Evolutionary conservation across 352 stramenopile genomes (phyloP).

Genomic region (Achlya hypogyna): DNA sequence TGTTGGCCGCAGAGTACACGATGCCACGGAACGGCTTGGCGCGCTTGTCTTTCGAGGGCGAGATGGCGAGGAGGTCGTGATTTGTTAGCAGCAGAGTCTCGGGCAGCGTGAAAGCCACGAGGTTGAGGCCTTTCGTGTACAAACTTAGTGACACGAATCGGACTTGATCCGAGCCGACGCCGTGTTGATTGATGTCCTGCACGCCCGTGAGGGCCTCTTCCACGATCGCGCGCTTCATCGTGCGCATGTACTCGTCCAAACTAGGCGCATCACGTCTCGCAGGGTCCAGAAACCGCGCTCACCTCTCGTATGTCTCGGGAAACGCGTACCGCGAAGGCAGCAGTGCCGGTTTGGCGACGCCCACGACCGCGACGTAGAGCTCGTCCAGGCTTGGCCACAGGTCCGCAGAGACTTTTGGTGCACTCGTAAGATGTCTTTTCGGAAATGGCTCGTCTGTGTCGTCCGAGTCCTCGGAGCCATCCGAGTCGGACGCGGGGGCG

Average conservation of each 20-base stretch:
- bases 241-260: slow-evolving; percentile 43
- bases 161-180: not conserved
- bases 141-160: not conserved
- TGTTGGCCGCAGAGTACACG: slow-evolving; percentile 2
- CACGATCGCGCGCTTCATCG: slow-evolving; percentile 56
- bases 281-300: not conserved
- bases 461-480: too few relatives aligned
- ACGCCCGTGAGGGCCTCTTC: slow-evolving; percentile 57
- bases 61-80: not conserved
- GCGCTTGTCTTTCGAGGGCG: not conserved
- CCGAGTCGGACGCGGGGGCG: not conserved
- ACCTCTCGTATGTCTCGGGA: slow-evolving; percentile 36
- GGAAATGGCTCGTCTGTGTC: slow-evolving; percentile 11
- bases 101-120: not conserved
- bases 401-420: slow-evolving; percentile 27
- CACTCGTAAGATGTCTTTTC: not conserved
- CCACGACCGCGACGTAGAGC: slow-evolving; percentile 68
- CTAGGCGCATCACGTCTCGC: not conserved
- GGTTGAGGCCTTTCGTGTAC: slow-evolving; percentile 1
- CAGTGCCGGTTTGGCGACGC: slow-evolving; percentile 31
- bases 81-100: not conserved
- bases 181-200: slow-evolving; percentile 27
- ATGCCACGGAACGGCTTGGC: not conserved
- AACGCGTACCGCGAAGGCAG: slow-evolving; percentile 24
- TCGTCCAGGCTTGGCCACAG: slow-evolving; percentile 67